Conservation (phyloP, 768 basidiomycete species). For the Calvatia gigantea region DNA sequence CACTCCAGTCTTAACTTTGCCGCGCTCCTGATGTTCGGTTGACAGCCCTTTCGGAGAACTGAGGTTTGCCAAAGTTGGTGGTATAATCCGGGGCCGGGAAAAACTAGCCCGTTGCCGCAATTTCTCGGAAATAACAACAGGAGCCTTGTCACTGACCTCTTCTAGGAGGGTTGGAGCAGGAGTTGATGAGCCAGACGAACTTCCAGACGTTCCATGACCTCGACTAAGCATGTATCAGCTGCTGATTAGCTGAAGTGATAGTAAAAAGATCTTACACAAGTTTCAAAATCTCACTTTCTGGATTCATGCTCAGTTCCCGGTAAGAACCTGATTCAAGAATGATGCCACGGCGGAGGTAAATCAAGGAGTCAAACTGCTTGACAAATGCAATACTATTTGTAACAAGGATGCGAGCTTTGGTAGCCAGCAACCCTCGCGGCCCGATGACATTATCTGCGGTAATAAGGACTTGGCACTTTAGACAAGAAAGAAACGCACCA, state of each 20-base stretch:
- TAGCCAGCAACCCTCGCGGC: slow-evolving; percentile 74
- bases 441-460: slow-evolving; percentile 77
- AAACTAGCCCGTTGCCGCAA: slow-evolving; percentile 55
- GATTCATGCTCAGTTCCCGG: slow-evolving; percentile 51
- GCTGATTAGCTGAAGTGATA: background rate
- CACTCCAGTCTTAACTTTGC: slow-evolving; percentile 73
- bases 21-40: slow-evolving; percentile 76
- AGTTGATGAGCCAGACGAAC: slow-evolving; percentile 48
- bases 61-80: slow-evolving; percentile 34
- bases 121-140: slow-evolving; percentile 48
- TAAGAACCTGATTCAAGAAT: slow-evolving; percentile 76
- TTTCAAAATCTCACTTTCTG: slow-evolving; percentile 65
- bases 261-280: slow-evolving; percentile 53
- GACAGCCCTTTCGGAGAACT: slow-evolving; percentile 43
- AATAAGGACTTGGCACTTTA: background rate
- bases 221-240: too few species aligned
- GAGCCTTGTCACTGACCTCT: slow-evolving; percentile 13
- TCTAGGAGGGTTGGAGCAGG: slow-evolving; percentile 33
- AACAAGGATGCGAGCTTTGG: slow-evolving; percentile 81
- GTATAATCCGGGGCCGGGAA: slow-evolving; percentile 48
- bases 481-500: slow-evolving; percentile 35
- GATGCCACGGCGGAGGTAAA: slow-evolving; percentile 78
- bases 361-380: slow-evolving; percentile 68
- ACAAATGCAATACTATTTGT: slow-evolving; percentile 89
- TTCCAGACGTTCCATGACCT: slow-evolving; percentile 41